Conservation (phyloP, 2,329 filamentous ascomycete genomes). For the Cladobotryum mycophilum region DNA sequence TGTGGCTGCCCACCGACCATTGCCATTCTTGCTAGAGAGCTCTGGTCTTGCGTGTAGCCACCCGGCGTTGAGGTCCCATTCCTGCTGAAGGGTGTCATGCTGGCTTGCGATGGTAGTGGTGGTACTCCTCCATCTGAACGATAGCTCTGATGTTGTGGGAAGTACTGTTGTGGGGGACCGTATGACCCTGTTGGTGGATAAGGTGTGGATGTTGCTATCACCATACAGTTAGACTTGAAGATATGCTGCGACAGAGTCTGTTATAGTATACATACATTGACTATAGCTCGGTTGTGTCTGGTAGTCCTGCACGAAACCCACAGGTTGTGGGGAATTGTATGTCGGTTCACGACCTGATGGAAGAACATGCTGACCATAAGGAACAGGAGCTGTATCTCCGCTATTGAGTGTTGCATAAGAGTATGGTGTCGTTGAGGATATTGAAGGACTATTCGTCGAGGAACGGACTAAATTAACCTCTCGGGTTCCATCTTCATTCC, state of each 20-base stretch:
- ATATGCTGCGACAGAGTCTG: neutral
- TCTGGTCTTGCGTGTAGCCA: conserved; percentile 26
- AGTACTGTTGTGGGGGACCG: conserved; percentile 33
- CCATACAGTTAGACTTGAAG: neutral
- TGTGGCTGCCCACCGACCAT: conserved; percentile 48
- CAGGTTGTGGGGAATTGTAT: conserved; percentile 23
- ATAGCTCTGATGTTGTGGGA: conserved; percentile 27
- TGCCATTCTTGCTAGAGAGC: conserved; percentile 26
- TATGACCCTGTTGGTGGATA: conserved; percentile 29
- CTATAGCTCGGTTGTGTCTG: conserved; percentile 24
- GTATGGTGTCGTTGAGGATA: conserved; percentile 71
- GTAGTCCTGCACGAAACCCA: conserved; percentile 30
- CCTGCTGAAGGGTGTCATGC: conserved; percentile 20
- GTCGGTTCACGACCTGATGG: conserved; percentile 32
- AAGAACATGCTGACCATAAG: conserved; percentile 30
- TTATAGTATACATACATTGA: conserved; percentile 22
- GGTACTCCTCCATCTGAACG: conserved; percentile 21
- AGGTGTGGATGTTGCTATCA: conserved; percentile 17
- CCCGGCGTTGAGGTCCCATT: conserved; percentile 18
- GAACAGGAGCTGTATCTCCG: conserved; percentile 21
- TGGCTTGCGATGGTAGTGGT: conserved; percentile 22
- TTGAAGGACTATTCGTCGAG: conserved; percentile 63
- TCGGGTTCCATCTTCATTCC: conserved; percentile 57
- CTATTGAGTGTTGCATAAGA: conserved; percentile 55
- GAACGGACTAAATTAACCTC: conserved; percentile 62